phyloP scores from a whole-genome alignment of 164 flowering plant species.

The Magnolia changhungtana region DNA sequence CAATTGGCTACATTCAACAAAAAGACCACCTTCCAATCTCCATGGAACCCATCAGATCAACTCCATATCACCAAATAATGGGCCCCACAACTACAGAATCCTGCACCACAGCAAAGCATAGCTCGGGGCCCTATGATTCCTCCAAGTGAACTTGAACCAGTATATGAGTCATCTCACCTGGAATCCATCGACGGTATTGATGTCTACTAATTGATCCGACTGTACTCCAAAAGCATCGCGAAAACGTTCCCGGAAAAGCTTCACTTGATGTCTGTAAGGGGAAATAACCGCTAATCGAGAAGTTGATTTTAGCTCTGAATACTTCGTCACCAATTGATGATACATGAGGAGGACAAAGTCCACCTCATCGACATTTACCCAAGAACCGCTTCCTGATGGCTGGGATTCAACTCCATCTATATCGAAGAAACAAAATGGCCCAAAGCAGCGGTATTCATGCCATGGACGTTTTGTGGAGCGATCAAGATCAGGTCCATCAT shows the following conservation, averaged over 20 bases:
- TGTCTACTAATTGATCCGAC: constrained; percentile 69
- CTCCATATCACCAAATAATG: too few relatives aligned
- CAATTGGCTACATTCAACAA: too few relatives aligned
- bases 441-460: constrained; percentile 81
- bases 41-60: too few relatives aligned
- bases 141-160: too few relatives aligned
- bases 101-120: too few relatives aligned
- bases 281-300: constrained; percentile 77
- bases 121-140: too few relatives aligned
- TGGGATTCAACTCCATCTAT: constrained; percentile 75
- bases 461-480: constrained; percentile 59
- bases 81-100: too few relatives aligned
- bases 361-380: constrained; percentile 77
- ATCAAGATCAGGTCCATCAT: constrained; percentile 73
- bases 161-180: constrained; percentile 46
- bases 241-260: constrained; percentile 64
- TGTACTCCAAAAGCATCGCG: constrained; percentile 58
- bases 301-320: constrained; percentile 77
- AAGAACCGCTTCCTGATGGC: constrained; percentile 76
- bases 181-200: constrained; percentile 90
- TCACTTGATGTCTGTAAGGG: constrained; percentile 84
- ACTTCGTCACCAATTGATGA: constrained; percentile 54
- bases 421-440: constrained; percentile 95
- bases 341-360: constrained; percentile 75
- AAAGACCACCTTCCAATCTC: too few relatives aligned